Evolutionary conservation across 106 monocot genomes (phyloP).

Genomic region (Dioscorea zingiberensis): DNA sequence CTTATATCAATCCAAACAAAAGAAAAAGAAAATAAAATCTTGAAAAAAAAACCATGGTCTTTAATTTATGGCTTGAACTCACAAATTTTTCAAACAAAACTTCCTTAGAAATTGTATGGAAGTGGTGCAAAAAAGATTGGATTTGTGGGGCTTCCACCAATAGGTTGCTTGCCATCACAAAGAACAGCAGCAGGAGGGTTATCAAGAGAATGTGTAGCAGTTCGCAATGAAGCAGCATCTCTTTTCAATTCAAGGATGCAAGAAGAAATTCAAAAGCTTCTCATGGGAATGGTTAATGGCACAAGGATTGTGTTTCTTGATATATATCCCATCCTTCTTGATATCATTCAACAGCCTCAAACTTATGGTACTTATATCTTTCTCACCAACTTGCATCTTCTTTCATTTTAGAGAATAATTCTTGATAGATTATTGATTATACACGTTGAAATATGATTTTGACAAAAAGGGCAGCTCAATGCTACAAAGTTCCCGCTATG

Average conservation of each 20-base stretch:
- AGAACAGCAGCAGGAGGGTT: conserved; percentile 23
- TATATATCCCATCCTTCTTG: not conserved
- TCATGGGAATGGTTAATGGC: not conserved
- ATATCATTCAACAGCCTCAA: not conserved
- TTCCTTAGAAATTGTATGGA: not conserved
- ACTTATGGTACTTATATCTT: conserved; percentile 7
- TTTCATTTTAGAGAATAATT: no score
- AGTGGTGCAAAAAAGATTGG: conserved; percentile 32
- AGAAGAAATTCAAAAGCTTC: not conserved
- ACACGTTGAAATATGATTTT: no score
- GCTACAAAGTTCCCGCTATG: no score
- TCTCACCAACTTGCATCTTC: no score
- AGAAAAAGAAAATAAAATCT: no score
- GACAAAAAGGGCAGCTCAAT: no score
- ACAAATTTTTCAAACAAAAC: no score
- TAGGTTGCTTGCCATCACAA: conserved; percentile 39
- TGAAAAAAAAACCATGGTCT: no score
- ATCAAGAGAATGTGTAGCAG: not conserved
- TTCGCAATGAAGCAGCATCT: not conserved
- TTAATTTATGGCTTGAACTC: no score
- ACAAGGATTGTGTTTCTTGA: conserved; percentile 2
- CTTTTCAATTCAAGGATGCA: not conserved
- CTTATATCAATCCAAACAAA: no score
- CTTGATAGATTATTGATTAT: no score
- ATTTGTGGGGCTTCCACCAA: conserved; percentile 27